phyloP scores from a whole-genome alignment of 176 grass and related monocot species.

The Chrysopogon serrulatus region DNA sequence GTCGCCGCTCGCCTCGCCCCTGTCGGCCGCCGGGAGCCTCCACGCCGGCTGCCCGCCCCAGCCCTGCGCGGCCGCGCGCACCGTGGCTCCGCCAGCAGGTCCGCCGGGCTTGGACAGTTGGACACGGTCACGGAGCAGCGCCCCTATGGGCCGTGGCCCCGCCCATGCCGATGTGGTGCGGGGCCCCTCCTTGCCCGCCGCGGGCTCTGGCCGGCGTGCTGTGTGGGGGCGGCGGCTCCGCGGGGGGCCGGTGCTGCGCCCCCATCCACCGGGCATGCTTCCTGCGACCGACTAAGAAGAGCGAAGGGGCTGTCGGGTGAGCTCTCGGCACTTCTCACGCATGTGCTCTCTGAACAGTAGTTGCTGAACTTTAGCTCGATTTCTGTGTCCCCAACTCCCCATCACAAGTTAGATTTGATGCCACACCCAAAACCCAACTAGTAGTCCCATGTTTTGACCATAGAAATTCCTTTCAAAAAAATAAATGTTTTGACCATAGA shows the following conservation, averaged over 20 bases:
- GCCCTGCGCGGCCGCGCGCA: background rate
- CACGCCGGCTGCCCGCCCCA: too few relatives aligned
- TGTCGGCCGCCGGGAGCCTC: too few relatives aligned
- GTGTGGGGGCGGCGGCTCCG: background rate
- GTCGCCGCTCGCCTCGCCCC: too few relatives aligned
- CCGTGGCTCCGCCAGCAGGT: background rate
- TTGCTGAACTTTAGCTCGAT: background rate
- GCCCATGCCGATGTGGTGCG: slow-evolving; percentile 11
- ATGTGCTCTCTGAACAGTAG: too few relatives aligned
- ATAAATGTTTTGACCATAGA: too few relatives aligned
- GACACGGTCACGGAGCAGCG: background rate
- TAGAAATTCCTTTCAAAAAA: too few relatives aligned
- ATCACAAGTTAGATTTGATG: background rate
- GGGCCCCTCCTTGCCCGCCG: background rate
- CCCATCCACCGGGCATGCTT: background rate
- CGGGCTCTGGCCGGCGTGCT: background rate
- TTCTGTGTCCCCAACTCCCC: background rate
- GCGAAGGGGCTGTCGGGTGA: slow-evolving; percentile 1
- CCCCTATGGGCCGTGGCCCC: background rate
- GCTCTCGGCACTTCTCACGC: background rate
- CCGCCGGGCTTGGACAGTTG: background rate
- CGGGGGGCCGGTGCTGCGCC: background rate
- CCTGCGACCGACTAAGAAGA: background rate
- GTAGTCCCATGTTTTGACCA: background rate
- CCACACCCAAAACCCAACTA: background rate